Conservation (phyloP, 1,284 basidiomycete genomes). For the Marasmius fiardii region DNA sequence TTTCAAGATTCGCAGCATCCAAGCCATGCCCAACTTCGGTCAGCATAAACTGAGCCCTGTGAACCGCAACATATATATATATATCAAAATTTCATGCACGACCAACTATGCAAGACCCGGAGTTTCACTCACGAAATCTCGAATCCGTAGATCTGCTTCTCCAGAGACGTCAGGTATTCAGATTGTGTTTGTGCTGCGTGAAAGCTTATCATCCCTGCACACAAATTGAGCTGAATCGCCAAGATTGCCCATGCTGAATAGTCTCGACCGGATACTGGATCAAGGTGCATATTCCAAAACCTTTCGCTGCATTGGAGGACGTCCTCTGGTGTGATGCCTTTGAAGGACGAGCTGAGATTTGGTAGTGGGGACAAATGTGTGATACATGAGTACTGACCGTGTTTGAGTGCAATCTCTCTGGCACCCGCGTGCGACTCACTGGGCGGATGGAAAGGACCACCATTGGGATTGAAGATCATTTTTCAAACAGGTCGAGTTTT, state of each 20-base stretch:
- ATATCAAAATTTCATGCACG: background rate
- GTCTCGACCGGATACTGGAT: background rate
- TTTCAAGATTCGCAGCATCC: constrained; percentile 37
- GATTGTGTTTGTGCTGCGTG: constrained; percentile 23
- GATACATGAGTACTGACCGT: too few relatives aligned
- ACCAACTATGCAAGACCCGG: background rate
- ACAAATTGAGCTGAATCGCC: background rate
- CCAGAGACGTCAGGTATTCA: constrained; percentile 27
- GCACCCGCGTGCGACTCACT: too few relatives aligned
- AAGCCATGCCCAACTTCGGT: constrained; percentile 43
- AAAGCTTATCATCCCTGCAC: background rate
- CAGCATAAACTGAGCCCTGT: constrained; percentile 37
- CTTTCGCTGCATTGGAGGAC: background rate
- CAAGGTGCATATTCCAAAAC: background rate
- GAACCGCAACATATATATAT: background rate
- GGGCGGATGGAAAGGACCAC: too few relatives aligned
- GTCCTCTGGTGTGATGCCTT: too few relatives aligned
- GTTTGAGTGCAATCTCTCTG: too few relatives aligned
- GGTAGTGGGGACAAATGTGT: too few relatives aligned
- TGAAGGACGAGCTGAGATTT: too few relatives aligned
- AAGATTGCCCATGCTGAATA: background rate
- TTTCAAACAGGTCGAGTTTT: too few relatives aligned
- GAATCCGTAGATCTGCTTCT: constrained; percentile 25
- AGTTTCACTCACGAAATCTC: constrained; percentile 16
- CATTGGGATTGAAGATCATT: too few relatives aligned